Base-by-base conservation (phyloP, 2,329 filamentous ascomycete genomes). In the Alternaria gansuensis region DNA sequence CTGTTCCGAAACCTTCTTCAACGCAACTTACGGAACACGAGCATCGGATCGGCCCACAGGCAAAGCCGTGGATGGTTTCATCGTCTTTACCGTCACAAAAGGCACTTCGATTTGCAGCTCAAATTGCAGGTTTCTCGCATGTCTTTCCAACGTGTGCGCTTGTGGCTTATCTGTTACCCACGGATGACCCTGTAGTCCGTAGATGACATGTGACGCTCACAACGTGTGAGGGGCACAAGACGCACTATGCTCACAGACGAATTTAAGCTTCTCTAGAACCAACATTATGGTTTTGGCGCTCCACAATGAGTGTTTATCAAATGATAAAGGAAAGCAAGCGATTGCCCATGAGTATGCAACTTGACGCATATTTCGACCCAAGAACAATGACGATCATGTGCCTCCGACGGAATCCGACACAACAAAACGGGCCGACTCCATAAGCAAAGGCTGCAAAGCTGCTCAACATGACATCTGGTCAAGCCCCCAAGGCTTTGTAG, bases 401-500 rank as follows among this genome's bases (percentile, higher is more conserved):
- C 40, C 10, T 53, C 29, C 31, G 39, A 33, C 29, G 13, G 26
- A 44, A 53, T 34, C 29, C 21, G 34, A 29, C 33, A 50, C 33
- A 50, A 28, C 34, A 29, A 33, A 36, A 55, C 44, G 52, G 52
- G 26, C 52, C 44, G 52, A 50, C 28, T 50, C 14, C 14, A 40
- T 34, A 55, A 50, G 43, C 52, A 55, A 24, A 24, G 3, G 37
- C 21, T 40, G 21, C 37, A 24, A 26, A 48, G 33, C 5, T 33
- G 39, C 31, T 41, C 41, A 46, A 54, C 34, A 14, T 48, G 31
- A 39, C 33, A 46, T 44, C 24, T 21, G 41, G 36, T 54, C 41
- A 54, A 46, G 51, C 40, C 17, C 33, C 53, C n/a, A 65, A 23
- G 39, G 61, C 61, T 26, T 64, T 53, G 44, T 64, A 52, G 57